Conservation (phyloP, 768 basidiomycete genomes). For the Amanita thiersii region DNA sequence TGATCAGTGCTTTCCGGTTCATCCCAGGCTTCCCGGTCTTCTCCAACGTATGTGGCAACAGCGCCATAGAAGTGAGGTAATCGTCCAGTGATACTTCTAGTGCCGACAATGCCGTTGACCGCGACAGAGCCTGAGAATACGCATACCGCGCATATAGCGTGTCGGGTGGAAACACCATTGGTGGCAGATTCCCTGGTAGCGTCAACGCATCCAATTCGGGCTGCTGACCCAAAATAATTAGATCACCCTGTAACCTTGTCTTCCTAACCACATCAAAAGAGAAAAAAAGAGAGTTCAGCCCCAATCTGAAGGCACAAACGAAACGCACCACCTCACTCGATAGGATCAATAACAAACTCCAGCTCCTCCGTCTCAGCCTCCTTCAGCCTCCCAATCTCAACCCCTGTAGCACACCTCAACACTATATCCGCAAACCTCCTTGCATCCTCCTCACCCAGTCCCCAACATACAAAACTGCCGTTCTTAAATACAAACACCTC, state of each 20-base stretch:
- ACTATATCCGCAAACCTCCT: constrained; percentile 58
- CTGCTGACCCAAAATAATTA: constrained; percentile 79
- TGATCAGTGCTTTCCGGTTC: constrained; percentile 74
- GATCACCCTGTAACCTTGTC: constrained; percentile 84
- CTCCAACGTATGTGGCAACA: constrained; percentile 67
- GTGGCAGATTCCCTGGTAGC: constrained; percentile 33
- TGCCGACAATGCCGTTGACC: constrained; percentile 81
- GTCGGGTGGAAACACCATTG: constrained; percentile 53
- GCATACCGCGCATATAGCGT: constrained; percentile 85
- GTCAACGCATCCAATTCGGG: constrained; percentile 48
- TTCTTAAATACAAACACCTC: constrained; percentile 88
- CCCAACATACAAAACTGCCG: constrained; percentile 90
- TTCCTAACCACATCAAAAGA: constrained; percentile 39
- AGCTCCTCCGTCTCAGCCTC: constrained; percentile 84
- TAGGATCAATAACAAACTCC: constrained; percentile 88
- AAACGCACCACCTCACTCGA: constrained; percentile 54
- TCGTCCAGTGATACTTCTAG: constrained; percentile 80
- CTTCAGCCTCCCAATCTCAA: constrained; percentile 56
- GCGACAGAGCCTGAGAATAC: constrained; percentile 84
- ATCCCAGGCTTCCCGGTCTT: constrained; percentile 81
- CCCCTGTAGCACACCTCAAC: constrained; percentile 39
- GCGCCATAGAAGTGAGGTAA: constrained; percentile 77
- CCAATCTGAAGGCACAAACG: constrained; percentile 8
- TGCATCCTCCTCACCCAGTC: constrained; percentile 70
- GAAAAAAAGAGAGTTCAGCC: constrained; percentile 11